Evolutionary conservation across 768 basidiomycete species (phyloP), one percentile per base, ranked within the genome.

Genomic region (Xerocomellus chrysenteron): DNA sequence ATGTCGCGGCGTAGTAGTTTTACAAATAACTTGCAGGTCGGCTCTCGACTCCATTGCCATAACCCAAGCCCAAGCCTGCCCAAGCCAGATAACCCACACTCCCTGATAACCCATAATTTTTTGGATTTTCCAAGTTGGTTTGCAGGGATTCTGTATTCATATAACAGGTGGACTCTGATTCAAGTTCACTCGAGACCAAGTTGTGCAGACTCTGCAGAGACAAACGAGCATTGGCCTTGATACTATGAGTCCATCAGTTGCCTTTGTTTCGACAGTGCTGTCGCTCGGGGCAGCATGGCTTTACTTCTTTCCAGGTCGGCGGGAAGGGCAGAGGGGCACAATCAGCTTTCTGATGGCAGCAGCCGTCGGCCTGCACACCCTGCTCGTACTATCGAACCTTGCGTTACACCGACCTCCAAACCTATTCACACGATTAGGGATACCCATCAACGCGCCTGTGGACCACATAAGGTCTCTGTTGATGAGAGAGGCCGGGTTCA

Each of bases 381-480:
- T 66, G 10, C 44, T 66, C 39, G 24, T 56, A 16, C 50, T 70
- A 4, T 64, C 45, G 37, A 54, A 52, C 50, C 19, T 69, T 30
- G 55, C 44, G 8, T 48, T 59, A 0, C 37, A n/a, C 49, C 78
- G 77, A 48, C 85, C 88, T 10, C 77, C 78, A 45, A 90, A 90
- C 64, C 65, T 91, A 33, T 91, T 88, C 68, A 74, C 72, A 39
- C 70, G 75, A 4, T 73, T 89, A n/a, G 63, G 73, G 2, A 67
- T 88, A 44, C 82, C 86, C 1, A 58, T 87, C 47, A 84, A 78
- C 55, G 77, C 77, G 3, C 76, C 85, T 0, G 73, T 80, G 30
- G 84, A 87, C 35, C 63, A 65, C 10, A 78, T 91, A 40, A 79
- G 78, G 16, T 70, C 73, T 7, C 57, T 78, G 11, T 66, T 90